These are phyloP conservation scores for Brassica rapa DNA, from an alignment of 345 rosid genomes.

Conservation along the genomic window DNA sequence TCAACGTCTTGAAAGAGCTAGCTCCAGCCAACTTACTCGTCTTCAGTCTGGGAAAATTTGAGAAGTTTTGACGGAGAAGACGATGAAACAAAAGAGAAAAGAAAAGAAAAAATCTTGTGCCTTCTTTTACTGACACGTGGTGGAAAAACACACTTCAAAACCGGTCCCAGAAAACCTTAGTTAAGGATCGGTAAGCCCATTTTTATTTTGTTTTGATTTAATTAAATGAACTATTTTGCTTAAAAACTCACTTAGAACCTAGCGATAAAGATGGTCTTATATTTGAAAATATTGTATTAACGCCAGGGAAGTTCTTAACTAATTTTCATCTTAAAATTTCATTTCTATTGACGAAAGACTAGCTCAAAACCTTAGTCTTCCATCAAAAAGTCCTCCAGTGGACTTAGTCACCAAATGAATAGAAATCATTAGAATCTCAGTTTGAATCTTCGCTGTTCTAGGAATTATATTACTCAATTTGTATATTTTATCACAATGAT, in stretches of 20 bases:
- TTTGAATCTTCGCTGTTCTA: neutral
- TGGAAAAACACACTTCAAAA: too few relatives aligned
- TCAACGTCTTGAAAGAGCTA: constrained; percentile 40
- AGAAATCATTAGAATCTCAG: constrained; percentile 3
- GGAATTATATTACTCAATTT: neutral
- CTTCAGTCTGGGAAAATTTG: constrained; percentile 52
- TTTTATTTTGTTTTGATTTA: too few relatives aligned
- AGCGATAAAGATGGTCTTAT: too few relatives aligned
- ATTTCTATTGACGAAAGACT: neutral
- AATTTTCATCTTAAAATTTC: neutral
- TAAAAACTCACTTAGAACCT: too few relatives aligned
- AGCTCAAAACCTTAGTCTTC: neutral
- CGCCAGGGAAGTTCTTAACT: constrained; percentile 4
- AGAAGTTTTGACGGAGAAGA: too few relatives aligned
- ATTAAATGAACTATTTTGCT: too few relatives aligned
- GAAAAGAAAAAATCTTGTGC: too few relatives aligned
- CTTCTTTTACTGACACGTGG: too few relatives aligned
- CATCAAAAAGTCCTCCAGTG: constrained; percentile 22
- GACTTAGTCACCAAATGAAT: constrained; percentile 19
- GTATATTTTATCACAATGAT: constrained; percentile 14
- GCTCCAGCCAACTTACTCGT: constrained; percentile 63
- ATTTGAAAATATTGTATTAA: neutral
- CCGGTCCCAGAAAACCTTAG: too few relatives aligned
- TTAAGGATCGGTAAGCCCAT: too few relatives aligned
- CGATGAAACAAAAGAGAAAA: too few relatives aligned